phyloP scores from a whole-genome alignment of 345 rosid genomes.

The Lepidium aucheri region DNA sequence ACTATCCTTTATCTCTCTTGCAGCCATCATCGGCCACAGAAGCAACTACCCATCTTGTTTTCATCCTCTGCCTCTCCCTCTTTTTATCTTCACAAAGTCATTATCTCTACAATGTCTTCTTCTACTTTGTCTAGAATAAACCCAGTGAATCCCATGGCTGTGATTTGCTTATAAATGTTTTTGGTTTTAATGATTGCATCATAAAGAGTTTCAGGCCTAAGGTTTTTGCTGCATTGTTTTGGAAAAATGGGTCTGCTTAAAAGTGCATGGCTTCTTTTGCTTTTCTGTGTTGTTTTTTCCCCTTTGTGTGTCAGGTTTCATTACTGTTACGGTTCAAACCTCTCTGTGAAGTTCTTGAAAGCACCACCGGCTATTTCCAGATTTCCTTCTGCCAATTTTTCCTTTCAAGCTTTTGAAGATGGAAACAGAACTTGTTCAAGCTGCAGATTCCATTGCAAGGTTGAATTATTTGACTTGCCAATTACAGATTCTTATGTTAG shows the following conservation, averaged over 20 bases:
- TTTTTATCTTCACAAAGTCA: conserved; percentile 1
- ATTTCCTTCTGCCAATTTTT: conserved; percentile 56
- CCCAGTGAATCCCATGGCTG: background rate
- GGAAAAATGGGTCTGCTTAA: conserved; percentile 37
- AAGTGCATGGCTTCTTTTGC: conserved; percentile 32
- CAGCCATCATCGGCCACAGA: conserved; percentile 25
- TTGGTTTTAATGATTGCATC: conserved; percentile 2
- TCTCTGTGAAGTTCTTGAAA: conserved; percentile 55
- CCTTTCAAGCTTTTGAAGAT: conserved; percentile 44
- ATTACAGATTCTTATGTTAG: background rate
- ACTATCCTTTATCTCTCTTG: conserved; percentile 30
- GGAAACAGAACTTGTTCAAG: conserved; percentile 44
- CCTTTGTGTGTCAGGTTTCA: conserved; percentile 29
- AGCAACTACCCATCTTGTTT: conserved; percentile 16
- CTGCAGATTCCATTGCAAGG: conserved; percentile 71
- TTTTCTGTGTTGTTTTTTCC: conserved; percentile 33
- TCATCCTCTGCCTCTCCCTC: conserved; percentile 20
- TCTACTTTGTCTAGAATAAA: conserved; percentile 19
- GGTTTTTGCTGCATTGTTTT: background rate
- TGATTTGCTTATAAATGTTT: background rate
- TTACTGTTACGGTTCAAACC: conserved; percentile 30
- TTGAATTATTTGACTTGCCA: conserved; percentile 11
- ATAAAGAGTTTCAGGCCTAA: conserved; percentile 1
- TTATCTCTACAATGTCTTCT: conserved; percentile 27
- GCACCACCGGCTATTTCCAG: conserved; percentile 54